Conservation (phyloP, 2,329 filamentous ascomycete species). For the Aspergillus udagawae region DNA sequence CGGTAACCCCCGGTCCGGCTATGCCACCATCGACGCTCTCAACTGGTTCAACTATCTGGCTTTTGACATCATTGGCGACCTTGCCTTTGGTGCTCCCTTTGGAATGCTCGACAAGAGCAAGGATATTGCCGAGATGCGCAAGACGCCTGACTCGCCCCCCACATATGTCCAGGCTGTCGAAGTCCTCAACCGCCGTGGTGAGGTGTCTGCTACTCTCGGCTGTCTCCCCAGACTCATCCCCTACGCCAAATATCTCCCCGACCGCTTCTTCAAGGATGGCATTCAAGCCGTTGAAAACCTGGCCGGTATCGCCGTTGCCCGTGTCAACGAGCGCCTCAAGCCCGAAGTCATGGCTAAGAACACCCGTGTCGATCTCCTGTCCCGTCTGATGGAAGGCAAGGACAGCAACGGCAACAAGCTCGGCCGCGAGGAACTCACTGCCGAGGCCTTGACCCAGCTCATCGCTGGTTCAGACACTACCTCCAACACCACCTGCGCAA, state of each 20-base stretch:
- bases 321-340: slow-evolving; percentile 70
- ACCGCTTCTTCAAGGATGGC: slow-evolving; percentile 75
- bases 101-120: slow-evolving; percentile 75
- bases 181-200: slow-evolving; percentile 81
- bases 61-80: slow-evolving; percentile 57
- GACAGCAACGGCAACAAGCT: slow-evolving; percentile 75
- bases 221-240: slow-evolving; percentile 71
- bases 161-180: slow-evolving; percentile 76
- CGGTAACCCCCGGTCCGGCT: slow-evolving; percentile 47
- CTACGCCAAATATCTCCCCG: slow-evolving; percentile 74
- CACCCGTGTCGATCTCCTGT: slow-evolving; percentile 73
- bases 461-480: slow-evolving; percentile 68
- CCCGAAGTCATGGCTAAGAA: slow-evolving; percentile 57
- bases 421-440: slow-evolving; percentile 74
- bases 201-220: slow-evolving; percentile 78
- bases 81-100: slow-evolving; percentile 72
- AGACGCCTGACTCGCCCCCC: slow-evolving; percentile 56
- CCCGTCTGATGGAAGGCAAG: slow-evolving; percentile 78
- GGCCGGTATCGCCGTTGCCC: slow-evolving; percentile 80
- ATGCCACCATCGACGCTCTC: slow-evolving; percentile 66
- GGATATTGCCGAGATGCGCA: slow-evolving; percentile 71
- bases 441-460: slow-evolving; percentile 83
- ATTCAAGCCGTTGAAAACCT: slow-evolving; percentile 72
- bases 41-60: slow-evolving; percentile 74
- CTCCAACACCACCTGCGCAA: slow-evolving; percentile 72